Base-by-base conservation (phyloP, 768 basidiomycete species). In the Boletales sp. region DNA sequence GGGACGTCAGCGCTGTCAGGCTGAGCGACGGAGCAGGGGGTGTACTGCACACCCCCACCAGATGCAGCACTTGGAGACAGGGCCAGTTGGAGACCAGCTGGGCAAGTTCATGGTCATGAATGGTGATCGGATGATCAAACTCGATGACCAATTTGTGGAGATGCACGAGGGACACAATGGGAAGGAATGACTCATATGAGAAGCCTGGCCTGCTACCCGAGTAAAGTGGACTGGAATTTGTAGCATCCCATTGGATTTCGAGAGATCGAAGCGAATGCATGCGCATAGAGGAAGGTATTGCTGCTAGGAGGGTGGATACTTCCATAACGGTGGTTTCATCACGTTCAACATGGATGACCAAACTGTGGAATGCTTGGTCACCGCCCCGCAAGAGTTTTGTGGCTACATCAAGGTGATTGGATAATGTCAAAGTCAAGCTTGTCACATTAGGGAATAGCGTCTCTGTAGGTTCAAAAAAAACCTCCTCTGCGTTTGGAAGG, bases 61-160 rank as follows among this genome's bases (percentile, higher is more conserved):
- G n/a, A 5, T 12, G 40, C 21, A 45, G 24, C 5, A 19, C 18
- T 21, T 45, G 12, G 11, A 45, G 34, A 19, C 8, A 13, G 2
- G 47, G 47, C 47, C 47, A 53, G 17, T 40, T 19, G 13, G 18
- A 18, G 9, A 43, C 17, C 19, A 49, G 9, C 5, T 4, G 14
- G 1, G 37, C 34, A 8, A 55, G 38, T 13, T 45, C 47, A 4
- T 44, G 35, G 6, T 55, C 51, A 3, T 48, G 18, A 14, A 55
- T 24, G 3, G 35, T 24, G 12, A 37, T 30, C 1, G 35, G 43
- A 24, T 43, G 15, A 21, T 39, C 29, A 2, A 45, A 15, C 17
- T 42, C 2, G 17, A 53, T 45, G 1, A 42, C 30, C 21, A 53
- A 40, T 12, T 19, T 11, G 8, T 34, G 47, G 17, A 55, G 51